Conservation (phyloP, 768 basidiomycete genomes). For the Suillus subalutaceus region DNA sequence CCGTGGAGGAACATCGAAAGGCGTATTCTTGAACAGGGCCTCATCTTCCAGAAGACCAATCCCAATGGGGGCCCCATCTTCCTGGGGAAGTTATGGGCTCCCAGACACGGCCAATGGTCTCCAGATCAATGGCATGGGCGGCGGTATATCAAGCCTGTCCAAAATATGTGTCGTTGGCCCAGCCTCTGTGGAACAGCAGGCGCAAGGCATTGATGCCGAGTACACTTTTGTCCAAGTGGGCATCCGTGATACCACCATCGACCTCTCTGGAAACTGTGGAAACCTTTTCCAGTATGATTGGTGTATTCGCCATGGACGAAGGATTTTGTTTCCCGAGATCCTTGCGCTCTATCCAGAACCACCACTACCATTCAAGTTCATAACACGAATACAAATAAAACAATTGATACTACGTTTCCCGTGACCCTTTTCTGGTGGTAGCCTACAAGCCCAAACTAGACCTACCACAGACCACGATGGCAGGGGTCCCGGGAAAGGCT, state of each 20-base stretch:
- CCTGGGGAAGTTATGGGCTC: constrained; percentile 81
- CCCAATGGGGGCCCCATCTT: constrained; percentile 67
- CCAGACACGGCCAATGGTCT: constrained; percentile 69
- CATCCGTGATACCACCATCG: constrained; percentile 59
- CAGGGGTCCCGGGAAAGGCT: constrained; percentile 68
- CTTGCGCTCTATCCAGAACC: constrained; percentile 7
- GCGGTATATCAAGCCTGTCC: constrained; percentile 73
- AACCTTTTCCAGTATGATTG: constrained; percentile 75
- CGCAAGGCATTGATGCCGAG: constrained; percentile 57
- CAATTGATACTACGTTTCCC: constrained; percentile 74
- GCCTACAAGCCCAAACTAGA: constrained; percentile 42
- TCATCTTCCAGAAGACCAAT: constrained; percentile 51
- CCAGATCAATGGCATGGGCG: constrained; percentile 83
- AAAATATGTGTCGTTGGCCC: constrained; percentile 70
- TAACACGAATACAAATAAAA: constrained; percentile 75
- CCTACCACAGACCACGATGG: constrained; percentile 54
- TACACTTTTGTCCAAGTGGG: constrained; percentile 74
- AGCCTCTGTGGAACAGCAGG: constrained; percentile 45
- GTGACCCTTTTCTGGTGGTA: constrained; percentile 28
- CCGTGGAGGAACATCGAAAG: constrained; percentile 79
- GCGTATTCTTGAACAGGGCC: constrained; percentile 62
- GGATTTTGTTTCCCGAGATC: constrained; percentile 45
- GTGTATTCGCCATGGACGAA: constrained; percentile 72
- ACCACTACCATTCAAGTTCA: constrained; percentile 55
- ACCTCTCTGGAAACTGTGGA: constrained; percentile 76